Evolutionary conservation across 1,139 yeast species (phyloP).

Genomic region (Sugiyamaella neomexicana): DNA sequence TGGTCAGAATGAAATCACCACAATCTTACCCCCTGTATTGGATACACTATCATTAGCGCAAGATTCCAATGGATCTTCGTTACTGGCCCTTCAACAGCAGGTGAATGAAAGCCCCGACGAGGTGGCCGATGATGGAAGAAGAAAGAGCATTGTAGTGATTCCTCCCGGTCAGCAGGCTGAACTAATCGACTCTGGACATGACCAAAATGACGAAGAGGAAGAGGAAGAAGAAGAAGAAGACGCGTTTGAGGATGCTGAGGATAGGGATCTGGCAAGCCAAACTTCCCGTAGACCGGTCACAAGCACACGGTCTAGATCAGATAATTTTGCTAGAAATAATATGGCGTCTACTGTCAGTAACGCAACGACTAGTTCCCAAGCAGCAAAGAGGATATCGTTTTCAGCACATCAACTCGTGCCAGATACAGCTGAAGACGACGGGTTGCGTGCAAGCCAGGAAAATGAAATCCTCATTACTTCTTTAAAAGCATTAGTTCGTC

Average conservation of each 20-base stretch:
- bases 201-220: conserved; percentile 11
- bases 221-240: conserved; percentile 2
- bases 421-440: conserved; percentile 19
- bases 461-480: conserved; percentile 27
- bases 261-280: too few species aligned
- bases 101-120: conserved; percentile 4
- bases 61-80: conserved; percentile 23
- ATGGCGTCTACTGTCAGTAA: neutral
- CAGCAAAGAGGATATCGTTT: conserved; percentile 7
- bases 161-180: neutral
- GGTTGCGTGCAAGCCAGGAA: conserved; percentile 12
- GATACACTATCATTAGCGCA: conserved; percentile 26
- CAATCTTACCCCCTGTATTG: conserved; percentile 48
- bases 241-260: too few species aligned
- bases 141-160: conserved; percentile 5
- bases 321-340: neutral
- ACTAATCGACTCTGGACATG: too few species aligned
- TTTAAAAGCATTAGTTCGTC: conserved; percentile 38
- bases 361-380: neutral
- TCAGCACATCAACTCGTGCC: conserved; percentile 12
- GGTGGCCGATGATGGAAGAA: neutral
- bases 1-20: conserved; percentile 44
- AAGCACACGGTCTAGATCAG: neutral
- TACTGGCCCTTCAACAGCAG: conserved; percentile 27
- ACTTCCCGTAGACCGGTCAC: too few species aligned